Percentiles rank a stretch among this genome's conserved stretches.
Evolutionary conservation across 495 filamentous ascomycete genomes (phyloP).

Genomic region (Hyphodiscus hymeniophilus): DNA sequence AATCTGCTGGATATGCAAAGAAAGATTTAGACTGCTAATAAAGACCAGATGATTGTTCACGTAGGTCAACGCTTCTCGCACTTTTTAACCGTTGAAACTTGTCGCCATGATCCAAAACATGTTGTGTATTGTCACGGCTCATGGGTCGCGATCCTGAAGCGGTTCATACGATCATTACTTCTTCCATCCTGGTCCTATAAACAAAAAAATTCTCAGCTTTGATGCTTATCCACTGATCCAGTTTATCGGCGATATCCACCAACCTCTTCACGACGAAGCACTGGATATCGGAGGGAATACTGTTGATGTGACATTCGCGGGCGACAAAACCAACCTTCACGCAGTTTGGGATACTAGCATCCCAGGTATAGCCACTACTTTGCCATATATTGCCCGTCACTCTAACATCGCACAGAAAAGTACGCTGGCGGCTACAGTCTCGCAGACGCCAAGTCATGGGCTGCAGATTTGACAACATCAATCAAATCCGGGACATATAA

Average conservation of each 20-base stretch:
- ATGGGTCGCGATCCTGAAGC: conserved; percentile 4
- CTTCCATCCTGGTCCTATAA: conserved; percentile 21
- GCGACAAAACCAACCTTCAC: conserved; percentile 50
- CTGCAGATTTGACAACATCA: conserved; percentile 26
- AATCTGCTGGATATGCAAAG: no score
- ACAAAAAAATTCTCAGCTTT: background rate
- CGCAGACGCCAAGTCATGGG: conserved; percentile 28
- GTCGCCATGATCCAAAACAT: background rate
- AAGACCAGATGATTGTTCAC: conserved; percentile 18
- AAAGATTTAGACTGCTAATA: background rate
- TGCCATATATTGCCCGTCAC: background rate
- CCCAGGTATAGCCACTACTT: background rate
- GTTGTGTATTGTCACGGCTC: background rate
- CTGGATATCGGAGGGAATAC: conserved; percentile 50
- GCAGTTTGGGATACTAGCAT: conserved; percentile 18
- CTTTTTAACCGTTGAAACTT: background rate
- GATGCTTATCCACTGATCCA: conserved; percentile 17
- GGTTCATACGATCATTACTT: conserved; percentile 1
- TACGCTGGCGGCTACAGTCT: conserved; percentile 28
- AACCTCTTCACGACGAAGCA: conserved; percentile 55
- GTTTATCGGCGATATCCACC: conserved; percentile 54
- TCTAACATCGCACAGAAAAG: conserved; percentile 26
- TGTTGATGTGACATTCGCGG: conserved; percentile 47
- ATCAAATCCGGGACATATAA: conserved; percentile 42
- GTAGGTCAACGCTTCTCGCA: conserved; percentile 13